Percentiles rank a stretch among this genome's conserved stretches.
phyloP scores from a whole-genome alignment of 2,329 filamentous ascomycete genomes.

The Colletotrichum horii region DNA sequence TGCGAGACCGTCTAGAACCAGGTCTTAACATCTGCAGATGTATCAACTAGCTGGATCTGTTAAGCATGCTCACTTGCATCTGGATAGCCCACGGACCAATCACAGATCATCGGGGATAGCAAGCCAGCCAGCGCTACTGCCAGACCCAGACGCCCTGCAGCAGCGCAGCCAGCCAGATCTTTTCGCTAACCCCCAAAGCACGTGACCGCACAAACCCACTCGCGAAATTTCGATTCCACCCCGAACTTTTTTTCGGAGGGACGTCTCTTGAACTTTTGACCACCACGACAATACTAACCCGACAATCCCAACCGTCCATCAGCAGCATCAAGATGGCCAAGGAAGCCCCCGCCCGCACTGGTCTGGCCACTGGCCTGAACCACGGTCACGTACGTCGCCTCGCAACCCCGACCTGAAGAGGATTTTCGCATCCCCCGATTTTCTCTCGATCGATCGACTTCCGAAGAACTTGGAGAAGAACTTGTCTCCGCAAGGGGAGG shows the following conservation, averaged over 20 bases:
- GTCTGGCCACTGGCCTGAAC: conserved; percentile 67
- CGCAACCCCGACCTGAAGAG: conserved; percentile 21
- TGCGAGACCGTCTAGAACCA: neutral
- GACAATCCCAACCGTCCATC: conserved; percentile 31
- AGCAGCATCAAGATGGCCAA: conserved; percentile 57
- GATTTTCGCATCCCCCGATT: neutral
- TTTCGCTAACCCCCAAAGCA: conserved; percentile 25
- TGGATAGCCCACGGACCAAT: neutral
- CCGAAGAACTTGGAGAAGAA: neutral
- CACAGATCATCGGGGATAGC: neutral
- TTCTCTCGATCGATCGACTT: neutral
- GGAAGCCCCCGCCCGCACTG: conserved; percentile 62
- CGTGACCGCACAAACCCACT: conserved; percentile 30
- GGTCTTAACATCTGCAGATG: neutral
- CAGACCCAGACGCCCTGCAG: neutral
- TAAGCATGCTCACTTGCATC: neutral
- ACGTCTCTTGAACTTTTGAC: conserved; percentile 24
- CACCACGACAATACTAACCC: conserved; percentile 30
- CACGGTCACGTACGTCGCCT: conserved; percentile 66
- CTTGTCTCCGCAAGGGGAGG: neutral
- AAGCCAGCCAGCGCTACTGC: neutral
- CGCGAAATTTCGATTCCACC: conserved; percentile 1
- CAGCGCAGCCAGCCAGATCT: neutral
- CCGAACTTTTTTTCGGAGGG: neutral
- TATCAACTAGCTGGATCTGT: neutral